phyloP scores from a whole-genome alignment of 805 yeast species.

The Starmerella potacharoeniae region DNA sequence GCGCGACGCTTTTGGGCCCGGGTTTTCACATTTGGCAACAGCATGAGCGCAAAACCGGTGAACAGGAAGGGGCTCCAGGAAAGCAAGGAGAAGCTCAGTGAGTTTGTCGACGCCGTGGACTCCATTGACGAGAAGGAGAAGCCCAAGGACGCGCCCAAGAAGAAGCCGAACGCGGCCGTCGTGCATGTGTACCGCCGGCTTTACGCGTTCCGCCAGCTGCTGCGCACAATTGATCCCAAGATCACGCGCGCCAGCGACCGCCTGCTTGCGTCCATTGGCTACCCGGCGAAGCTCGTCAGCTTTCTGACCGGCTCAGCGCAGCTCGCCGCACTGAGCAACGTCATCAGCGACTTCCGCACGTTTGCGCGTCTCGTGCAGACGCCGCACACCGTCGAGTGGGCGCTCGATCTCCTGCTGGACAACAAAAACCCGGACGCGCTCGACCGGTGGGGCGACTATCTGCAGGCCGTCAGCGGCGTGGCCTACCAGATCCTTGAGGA shows the following conservation, averaged over 20 bases:
- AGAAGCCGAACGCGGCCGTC: not conserved
- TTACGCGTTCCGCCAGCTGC: constrained; percentile 4
- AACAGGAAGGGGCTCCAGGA: not conserved
- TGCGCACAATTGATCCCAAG: constrained; percentile 12
- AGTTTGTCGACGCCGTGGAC: not conserved
- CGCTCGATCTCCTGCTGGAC: constrained; percentile 25
- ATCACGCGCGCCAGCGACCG: constrained; percentile 18
- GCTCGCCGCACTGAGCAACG: constrained; percentile 10
- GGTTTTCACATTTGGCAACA: not conserved
- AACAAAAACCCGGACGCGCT: constrained; percentile 26
- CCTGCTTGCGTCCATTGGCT: constrained; percentile 24
- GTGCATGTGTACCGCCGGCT: constrained; percentile 16
- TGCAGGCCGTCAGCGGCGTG: constrained; percentile 30
- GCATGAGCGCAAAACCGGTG: not conserved
- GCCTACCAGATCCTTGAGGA: constrained; percentile 34
- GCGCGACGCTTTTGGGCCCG: not conserved
- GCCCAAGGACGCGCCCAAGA: not conserved
- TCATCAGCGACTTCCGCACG: constrained; percentile 26
- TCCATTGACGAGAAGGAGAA: not conserved
- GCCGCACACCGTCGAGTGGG: constrained; percentile 31
- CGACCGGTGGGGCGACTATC: constrained; percentile 25
- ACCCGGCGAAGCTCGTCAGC: constrained; percentile 22
- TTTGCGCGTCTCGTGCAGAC: constrained; percentile 32
- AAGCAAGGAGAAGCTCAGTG: not conserved
- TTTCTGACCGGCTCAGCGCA: constrained; percentile 2